phyloP scores from a whole-genome alignment of 495 filamentous ascomycete species.

The Aspergillus nanangensis region DNA sequence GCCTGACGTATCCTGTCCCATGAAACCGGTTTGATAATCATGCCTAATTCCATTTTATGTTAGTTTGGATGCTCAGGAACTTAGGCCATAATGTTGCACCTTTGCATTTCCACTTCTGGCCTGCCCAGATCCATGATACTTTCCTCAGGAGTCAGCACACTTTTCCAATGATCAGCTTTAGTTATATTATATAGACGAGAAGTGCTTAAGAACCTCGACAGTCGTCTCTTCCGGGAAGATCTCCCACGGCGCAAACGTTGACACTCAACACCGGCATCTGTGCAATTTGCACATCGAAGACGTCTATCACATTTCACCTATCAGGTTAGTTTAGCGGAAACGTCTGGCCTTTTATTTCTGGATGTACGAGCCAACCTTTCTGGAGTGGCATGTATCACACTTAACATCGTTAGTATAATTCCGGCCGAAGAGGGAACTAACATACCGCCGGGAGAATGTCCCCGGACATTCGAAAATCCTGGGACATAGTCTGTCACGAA shows the following conservation, averaged over 20 bases:
- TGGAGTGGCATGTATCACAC: constrained; percentile 24
- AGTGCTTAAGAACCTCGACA: constrained; percentile 2
- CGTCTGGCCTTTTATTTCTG: not conserved
- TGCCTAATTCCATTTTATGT: not conserved
- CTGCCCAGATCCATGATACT: constrained; percentile 2
- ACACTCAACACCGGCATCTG: constrained; percentile 20
- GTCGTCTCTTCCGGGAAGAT: constrained; percentile 2
- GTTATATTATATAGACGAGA: not conserved
- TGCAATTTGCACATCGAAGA: constrained; percentile 20
- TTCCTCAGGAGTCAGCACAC: constrained; percentile 3
- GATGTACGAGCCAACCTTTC: constrained; percentile 13
- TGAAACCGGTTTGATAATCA: no score
- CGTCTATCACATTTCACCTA: constrained; percentile 23
- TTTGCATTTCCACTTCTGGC: no score
- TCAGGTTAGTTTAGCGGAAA: not conserved
- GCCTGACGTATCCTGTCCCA: no score
- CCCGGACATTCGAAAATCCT: no score
- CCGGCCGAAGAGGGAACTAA: no score
- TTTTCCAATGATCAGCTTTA: constrained; percentile 8
- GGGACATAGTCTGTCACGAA: no score
- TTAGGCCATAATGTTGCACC: not conserved
- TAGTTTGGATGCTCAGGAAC: not conserved
- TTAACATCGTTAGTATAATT: no score
- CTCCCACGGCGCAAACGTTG: constrained; percentile 13
- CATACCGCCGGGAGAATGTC: no score